A percentile compares a stretch with the other conserved stretches of the same genome.
Conservation (phyloP, 2,329 filamentous ascomycete species). For the Emmonsia crescens region DNA sequence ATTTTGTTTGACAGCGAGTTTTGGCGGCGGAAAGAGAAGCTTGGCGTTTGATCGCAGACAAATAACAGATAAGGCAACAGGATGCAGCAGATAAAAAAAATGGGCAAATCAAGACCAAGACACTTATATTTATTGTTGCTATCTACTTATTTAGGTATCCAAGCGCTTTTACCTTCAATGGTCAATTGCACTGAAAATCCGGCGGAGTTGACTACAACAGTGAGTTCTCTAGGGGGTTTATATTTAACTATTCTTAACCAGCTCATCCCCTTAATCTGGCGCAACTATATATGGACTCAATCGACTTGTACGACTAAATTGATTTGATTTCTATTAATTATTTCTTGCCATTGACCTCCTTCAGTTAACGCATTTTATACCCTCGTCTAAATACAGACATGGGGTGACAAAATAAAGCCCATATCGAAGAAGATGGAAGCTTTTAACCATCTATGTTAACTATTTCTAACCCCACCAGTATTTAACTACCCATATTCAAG, state of each 20-base stretch:
- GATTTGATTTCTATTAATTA: not conserved
- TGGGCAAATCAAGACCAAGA: too few species aligned
- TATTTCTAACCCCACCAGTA: not conserved
- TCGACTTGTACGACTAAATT: not conserved
- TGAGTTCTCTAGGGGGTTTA: too few species aligned
- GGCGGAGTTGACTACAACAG: not conserved
- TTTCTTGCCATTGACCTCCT: not conserved
- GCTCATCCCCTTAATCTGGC: not conserved
- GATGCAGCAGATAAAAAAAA: too few species aligned
- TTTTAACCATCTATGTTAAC: not conserved
- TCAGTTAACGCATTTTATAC: not conserved
- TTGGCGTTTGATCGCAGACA: not conserved
- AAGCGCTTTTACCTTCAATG: not conserved
- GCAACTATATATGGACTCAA: not conserved
- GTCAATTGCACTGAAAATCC: not conserved
- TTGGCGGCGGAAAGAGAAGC: not conserved
- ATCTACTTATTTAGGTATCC: too few species aligned
- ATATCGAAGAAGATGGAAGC: not conserved
- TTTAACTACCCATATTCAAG: not conserved
- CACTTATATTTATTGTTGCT: not conserved
- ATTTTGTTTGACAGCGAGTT: not conserved
- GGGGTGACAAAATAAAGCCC: not conserved
- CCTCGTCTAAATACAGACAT: not conserved
- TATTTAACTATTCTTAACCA: not conserved
- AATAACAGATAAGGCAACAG: too few species aligned